Percentiles rank a stretch among this genome's conserved stretches.
Conservation (phyloP, 2,329 filamentous ascomycete genomes). For the Paraphaeosphaeria sporulosa region DNA sequence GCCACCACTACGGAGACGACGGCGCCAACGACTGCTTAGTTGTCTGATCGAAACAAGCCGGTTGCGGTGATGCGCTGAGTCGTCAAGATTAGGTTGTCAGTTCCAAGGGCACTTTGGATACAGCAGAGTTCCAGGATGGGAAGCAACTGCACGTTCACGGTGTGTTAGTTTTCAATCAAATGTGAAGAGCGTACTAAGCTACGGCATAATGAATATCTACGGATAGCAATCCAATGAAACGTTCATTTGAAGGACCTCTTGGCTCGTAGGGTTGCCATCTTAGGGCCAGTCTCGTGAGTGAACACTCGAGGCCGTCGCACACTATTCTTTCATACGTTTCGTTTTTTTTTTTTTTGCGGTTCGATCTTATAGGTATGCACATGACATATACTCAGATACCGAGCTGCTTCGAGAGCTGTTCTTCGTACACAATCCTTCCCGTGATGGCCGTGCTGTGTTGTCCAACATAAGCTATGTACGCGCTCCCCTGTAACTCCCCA, state of each 20-base stretch:
- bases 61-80: background rate
- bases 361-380: background rate
- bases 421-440: background rate
- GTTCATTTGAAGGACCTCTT: background rate
- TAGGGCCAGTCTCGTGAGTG: background rate
- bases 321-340: background rate
- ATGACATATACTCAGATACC: background rate
- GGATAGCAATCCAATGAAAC: background rate
- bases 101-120: no score
- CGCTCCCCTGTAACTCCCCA: background rate
- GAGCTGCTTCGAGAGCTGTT: background rate
- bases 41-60: no score
- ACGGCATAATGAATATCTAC: background rate
- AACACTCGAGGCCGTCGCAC: no score
- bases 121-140: background rate
- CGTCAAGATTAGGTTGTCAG: background rate
- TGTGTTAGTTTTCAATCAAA: background rate
- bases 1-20: background rate
- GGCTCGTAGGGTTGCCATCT: background rate
- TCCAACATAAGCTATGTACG: background rate
- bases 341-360: background rate
- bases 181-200: background rate
- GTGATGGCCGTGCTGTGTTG: background rate
- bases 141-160: background rate
- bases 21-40: conserved; percentile 13